These are phyloP conservation scores for Crithidia fasciculata DNA, from an alignment of 208 protist species.

Conservation along the genomic window DNA sequence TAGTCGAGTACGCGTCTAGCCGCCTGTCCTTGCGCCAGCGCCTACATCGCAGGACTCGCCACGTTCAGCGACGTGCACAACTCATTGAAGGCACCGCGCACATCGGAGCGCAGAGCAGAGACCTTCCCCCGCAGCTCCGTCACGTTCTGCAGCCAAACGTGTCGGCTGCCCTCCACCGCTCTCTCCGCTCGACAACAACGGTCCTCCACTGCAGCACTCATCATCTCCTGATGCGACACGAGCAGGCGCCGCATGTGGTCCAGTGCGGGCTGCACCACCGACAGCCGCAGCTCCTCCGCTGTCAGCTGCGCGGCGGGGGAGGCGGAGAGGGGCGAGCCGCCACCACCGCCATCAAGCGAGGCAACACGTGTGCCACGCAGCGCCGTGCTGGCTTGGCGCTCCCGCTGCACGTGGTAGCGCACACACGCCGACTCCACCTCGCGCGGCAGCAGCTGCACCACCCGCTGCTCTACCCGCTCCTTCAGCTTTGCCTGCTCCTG, in stretches of 20 bases:
- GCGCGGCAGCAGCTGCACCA: constrained; percentile 26
- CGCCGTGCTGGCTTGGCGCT: constrained; percentile 18
- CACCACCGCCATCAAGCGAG: not conserved
- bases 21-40: not conserved
- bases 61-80: constrained; percentile 75
- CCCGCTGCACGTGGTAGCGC: constrained; percentile 33
- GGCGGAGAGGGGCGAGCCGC: not conserved
- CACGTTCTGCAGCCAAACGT: constrained; percentile 61
- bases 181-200: constrained; percentile 62
- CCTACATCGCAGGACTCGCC: constrained; percentile 61
- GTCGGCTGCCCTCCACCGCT: constrained; percentile 30
- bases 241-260: constrained; percentile 81
- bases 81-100: constrained; percentile 70
- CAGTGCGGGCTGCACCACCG: constrained; percentile 62
- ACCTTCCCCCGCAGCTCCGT: constrained; percentile 61
- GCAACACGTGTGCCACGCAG: not conserved
- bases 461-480: constrained; percentile 25
- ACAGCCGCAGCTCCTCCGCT: constrained; percentile 35
- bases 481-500: constrained; percentile 19
- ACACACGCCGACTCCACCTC: constrained; percentile 34
- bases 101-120: constrained; percentile 56
- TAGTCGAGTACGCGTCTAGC: too few species aligned
- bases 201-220: constrained; percentile 67
- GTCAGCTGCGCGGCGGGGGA: not conserved
- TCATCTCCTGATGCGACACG: constrained; percentile 71